Conservation (phyloP, 441 rosid species). For the Adansonia grandidieri region DNA sequence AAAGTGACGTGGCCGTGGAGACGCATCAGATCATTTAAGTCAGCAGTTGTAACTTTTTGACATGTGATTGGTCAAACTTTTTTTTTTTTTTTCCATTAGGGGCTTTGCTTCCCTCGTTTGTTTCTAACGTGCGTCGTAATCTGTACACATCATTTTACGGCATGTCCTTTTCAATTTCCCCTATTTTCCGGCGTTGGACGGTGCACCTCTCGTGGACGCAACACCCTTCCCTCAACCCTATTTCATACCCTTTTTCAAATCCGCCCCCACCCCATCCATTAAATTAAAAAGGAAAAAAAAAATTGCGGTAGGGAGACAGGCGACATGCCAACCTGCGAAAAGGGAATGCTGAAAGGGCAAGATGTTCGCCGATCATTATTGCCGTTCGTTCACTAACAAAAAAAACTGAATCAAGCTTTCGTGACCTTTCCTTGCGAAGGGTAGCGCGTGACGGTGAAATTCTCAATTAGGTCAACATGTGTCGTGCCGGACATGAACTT, state of each 20-base stretch:
- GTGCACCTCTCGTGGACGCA: slow-evolving; percentile 37
- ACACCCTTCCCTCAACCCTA: slow-evolving; percentile 9
- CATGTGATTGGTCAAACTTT: slow-evolving; percentile 16
- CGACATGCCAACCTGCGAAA: too few species aligned
- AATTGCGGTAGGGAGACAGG: too few species aligned
- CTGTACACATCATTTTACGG: slow-evolving; percentile 20
- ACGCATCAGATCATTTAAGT: not conserved
- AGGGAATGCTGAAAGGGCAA: too few species aligned
- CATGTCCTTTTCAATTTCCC: slow-evolving; percentile 18
- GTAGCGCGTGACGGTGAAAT: too few species aligned
- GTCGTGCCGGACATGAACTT: too few species aligned
- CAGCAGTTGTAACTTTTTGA: slow-evolving; percentile 18
- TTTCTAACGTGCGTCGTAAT: slow-evolving; percentile 28
- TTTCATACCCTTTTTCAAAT: slow-evolving; percentile 21
- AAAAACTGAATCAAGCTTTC: too few species aligned
- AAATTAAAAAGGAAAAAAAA: too few species aligned
- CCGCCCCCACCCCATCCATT: not conserved
- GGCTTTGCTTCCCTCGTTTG: slow-evolving; percentile 21
- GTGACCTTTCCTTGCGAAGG: too few species aligned
- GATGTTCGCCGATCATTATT: too few species aligned
- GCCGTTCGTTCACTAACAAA: too few species aligned
- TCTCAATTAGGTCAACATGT: too few species aligned
- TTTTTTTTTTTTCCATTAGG: not conserved
- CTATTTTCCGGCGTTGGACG: slow-evolving; percentile 40
- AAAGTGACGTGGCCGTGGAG: not conserved